Evolutionary conservation across 345 rosid genomes (phyloP).

Genomic region (Hevea brasiliensis): DNA sequence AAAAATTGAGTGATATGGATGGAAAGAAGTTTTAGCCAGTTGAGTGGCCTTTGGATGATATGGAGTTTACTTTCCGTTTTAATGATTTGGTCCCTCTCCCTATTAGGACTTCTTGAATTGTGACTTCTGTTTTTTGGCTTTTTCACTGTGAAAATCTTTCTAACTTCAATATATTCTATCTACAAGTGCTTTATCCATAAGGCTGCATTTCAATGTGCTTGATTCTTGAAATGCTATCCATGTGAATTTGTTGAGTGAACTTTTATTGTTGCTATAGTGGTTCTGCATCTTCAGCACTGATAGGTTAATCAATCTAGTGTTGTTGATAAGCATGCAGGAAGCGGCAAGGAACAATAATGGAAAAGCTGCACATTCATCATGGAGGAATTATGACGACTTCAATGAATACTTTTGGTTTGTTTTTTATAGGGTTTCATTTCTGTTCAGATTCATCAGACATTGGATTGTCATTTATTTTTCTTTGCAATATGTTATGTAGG

Average conservation of each 20-base stretch:
- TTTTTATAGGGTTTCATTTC: slow-evolving; percentile 15
- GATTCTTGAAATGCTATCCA: neutral
- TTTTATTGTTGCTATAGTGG: neutral
- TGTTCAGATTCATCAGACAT: slow-evolving; percentile 6
- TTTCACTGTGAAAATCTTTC: neutral
- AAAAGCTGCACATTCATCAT: slow-evolving; percentile 92
- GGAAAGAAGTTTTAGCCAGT: neutral
- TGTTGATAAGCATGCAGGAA: slow-evolving; percentile 53
- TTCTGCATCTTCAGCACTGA: neutral
- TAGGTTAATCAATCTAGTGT: neutral
- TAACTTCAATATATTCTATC: neutral
- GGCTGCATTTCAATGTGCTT: neutral
- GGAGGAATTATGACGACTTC: slow-evolving; percentile 99
- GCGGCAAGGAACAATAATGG: slow-evolving; percentile 70
- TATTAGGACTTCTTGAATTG: neutral
- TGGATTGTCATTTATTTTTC: slow-evolving; percentile 12
- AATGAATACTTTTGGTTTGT: slow-evolving; percentile 96
- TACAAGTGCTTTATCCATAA: neutral
- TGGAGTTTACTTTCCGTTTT: neutral
- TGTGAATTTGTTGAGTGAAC: neutral
- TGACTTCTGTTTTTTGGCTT: neutral
- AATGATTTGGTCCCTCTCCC: neutral
- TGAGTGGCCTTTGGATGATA: neutral
- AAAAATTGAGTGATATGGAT: neutral
- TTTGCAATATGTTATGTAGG: slow-evolving; percentile 47